These are phyloP conservation scores for Penicillium angulare DNA, from an alignment of 495 filamentous ascomycete species.

Conservation along the genomic window DNA sequence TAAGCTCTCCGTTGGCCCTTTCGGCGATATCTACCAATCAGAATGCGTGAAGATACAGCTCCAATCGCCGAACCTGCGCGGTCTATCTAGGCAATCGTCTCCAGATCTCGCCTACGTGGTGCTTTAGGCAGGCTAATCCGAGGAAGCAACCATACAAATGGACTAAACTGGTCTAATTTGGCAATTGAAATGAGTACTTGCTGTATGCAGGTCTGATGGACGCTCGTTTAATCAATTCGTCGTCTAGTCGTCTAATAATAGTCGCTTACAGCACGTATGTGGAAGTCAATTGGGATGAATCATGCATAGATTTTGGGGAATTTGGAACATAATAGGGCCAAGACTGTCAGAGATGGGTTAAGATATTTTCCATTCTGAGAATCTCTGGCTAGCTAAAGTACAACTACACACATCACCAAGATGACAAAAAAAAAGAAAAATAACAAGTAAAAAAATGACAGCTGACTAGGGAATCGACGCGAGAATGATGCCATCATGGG, in stretches of 20 bases:
- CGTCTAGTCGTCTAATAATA: not conserved
- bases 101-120: not conserved
- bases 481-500: conserved; percentile 4
- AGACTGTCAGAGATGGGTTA: not conserved
- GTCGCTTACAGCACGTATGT: not conserved
- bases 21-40: conserved; percentile 23
- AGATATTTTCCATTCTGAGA: conserved; percentile 11
- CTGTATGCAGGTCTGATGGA: not conserved
- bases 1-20: conserved; percentile 24
- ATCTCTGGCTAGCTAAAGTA: conserved; percentile 19
- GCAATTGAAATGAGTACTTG: not conserved
- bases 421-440: too few species aligned
- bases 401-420: conserved; percentile 19
- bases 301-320: not conserved
- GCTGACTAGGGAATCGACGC: conserved; percentile 17
- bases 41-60: not conserved
- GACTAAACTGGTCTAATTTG: not conserved
- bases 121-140: conserved; percentile 14
- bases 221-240: not conserved
- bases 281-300: not conserved
- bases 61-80: conserved; percentile 15
- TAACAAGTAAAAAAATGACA: conserved; percentile 6
- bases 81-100: not conserved
- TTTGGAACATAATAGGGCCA: not conserved
- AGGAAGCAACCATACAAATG: not conserved